phyloP scores from a whole-genome alignment of 2,329 filamentous ascomycete species.

The Coniochaeta prunicola region DNA sequence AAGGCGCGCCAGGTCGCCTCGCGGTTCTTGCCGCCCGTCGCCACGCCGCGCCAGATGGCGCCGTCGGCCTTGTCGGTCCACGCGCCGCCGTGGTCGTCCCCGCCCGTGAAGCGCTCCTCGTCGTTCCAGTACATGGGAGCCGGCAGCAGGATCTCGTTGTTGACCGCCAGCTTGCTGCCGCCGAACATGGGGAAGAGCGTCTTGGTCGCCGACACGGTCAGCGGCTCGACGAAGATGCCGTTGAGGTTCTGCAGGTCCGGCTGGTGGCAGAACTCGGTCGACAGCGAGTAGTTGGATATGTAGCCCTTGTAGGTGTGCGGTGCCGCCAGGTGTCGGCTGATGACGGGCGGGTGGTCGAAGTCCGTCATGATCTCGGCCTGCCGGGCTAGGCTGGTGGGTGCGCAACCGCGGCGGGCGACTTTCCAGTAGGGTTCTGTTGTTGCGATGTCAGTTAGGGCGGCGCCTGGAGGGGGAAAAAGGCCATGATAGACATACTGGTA shows the following conservation, averaged over 20 bases:
- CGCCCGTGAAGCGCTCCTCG: slow-evolving; percentile 55
- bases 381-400: slow-evolving; percentile 55
- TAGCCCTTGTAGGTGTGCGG: slow-evolving; percentile 49
- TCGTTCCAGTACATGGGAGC: slow-evolving; percentile 63
- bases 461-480: not conserved
- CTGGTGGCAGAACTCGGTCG: slow-evolving; percentile 58
- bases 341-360: slow-evolving; percentile 35
- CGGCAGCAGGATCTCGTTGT: slow-evolving; percentile 64
- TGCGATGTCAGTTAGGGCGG: slow-evolving; percentile 4
- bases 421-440: slow-evolving; percentile 47
- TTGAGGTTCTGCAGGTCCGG: slow-evolving; percentile 56
- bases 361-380: slow-evolving; percentile 32
- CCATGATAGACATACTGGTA: slow-evolving; percentile 32
- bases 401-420: slow-evolving; percentile 51
- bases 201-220: slow-evolving; percentile 48
- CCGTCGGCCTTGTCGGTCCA: slow-evolving; percentile 52
- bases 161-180: slow-evolving; percentile 60
- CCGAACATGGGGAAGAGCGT: slow-evolving; percentile 59
- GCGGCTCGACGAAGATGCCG: slow-evolving; percentile 56
- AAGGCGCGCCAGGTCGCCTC: slow-evolving; percentile 62
- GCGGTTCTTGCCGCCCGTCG: slow-evolving; percentile 55
- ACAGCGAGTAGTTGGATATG: slow-evolving; percentile 54
- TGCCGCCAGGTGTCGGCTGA: slow-evolving; percentile 36
- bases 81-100: slow-evolving; percentile 40
- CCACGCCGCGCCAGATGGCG: slow-evolving; percentile 60